Evolutionary conservation across 441 rosid species (phyloP).

Genomic region (Theobroma grandiflorum): DNA sequence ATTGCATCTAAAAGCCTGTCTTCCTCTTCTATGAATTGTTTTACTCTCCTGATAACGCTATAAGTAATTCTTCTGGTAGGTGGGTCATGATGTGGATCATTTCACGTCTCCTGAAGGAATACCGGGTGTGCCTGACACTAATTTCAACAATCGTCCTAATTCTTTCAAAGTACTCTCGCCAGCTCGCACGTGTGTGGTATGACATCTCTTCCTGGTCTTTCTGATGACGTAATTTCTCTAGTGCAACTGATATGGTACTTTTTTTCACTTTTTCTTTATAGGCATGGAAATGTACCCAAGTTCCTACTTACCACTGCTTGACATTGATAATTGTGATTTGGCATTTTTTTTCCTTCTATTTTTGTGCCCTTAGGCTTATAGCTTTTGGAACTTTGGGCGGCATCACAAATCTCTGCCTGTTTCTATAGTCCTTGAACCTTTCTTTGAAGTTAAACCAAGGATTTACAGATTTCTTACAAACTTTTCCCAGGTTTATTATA

Average conservation of each 20-base stretch:
- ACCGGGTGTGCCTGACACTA: conserved; percentile 85
- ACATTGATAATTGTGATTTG: background rate
- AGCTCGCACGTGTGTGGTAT: conserved; percentile 73
- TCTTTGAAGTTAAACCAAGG: background rate
- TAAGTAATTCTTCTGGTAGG: conserved; percentile 49
- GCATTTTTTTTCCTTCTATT: background rate
- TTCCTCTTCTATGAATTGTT: conserved; percentile 9
- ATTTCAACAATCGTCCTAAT: conserved; percentile 86
- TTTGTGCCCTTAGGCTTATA: conserved; percentile 1
- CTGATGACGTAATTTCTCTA: background rate
- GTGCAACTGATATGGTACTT: background rate
- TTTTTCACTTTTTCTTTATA: background rate
- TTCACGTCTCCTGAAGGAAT: conserved; percentile 81
- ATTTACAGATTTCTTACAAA: background rate
- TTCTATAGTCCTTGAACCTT: background rate
- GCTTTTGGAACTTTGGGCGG: background rate
- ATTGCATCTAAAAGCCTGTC: conserved; percentile 5
- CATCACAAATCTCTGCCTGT: background rate
- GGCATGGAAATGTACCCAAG: conserved; percentile 2
- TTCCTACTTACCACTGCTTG: background rate
- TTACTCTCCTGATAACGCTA: conserved; percentile 14
- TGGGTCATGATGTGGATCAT: conserved; percentile 73
- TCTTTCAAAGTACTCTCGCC: conserved; percentile 80
- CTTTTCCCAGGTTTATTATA: conserved; percentile 52
- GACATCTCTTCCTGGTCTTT: conserved; percentile 25